Evolutionary conservation across 2,329 filamentous ascomycete species (phyloP), one percentile per base, ranked within the genome.

Genomic region (Geosmithia morbida): DNA sequence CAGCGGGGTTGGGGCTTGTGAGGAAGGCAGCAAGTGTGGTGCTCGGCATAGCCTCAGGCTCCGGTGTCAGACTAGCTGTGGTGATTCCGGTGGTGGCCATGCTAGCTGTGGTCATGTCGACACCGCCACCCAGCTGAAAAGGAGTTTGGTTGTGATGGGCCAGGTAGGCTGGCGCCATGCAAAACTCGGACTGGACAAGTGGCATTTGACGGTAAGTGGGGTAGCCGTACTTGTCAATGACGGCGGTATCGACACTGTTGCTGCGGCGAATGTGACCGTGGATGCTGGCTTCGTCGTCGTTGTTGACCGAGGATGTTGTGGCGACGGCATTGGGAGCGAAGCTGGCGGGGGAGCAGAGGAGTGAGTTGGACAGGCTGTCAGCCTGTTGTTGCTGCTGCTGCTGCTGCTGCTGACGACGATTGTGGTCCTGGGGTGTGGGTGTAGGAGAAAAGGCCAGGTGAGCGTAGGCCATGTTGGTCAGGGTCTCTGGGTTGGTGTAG

Each of bases 141-240:
- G 33, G 33, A 37, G 33, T 37, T 3, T 70, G 69, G 7, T 71
- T 72, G 11, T 63, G 60, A n/a, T 73, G 68, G 11, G 70, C 64
- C 39, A 60, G 56, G 53, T 70, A 76, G 41, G 62, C 57, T 49
- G 65, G 60, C 46, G 66, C 59, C 52, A 70, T 73, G 54, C 70
- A 63, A 59, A 71, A 75, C 11, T 63, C 61, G 7, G 53, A 45
- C 45, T 53, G 5, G 44, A 60, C 46, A 42, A 72, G 64, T 42
- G 85, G 82, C 62, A 87, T 73, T 56, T 85, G 81, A 49, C 83
- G 82, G 65, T 92, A 94, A 44, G 85, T 85, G n/a, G 87, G 83
- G 66, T 87, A 94, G 50, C 82, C 83, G 65, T 81, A 90, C 54
- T 80, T 81, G 55, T 75, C 79, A 48, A 87, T 66, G 37, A 77